Base-by-base conservation (phyloP, 352 stramenopile genomes). In the Stramenopiles sp. region DNA sequence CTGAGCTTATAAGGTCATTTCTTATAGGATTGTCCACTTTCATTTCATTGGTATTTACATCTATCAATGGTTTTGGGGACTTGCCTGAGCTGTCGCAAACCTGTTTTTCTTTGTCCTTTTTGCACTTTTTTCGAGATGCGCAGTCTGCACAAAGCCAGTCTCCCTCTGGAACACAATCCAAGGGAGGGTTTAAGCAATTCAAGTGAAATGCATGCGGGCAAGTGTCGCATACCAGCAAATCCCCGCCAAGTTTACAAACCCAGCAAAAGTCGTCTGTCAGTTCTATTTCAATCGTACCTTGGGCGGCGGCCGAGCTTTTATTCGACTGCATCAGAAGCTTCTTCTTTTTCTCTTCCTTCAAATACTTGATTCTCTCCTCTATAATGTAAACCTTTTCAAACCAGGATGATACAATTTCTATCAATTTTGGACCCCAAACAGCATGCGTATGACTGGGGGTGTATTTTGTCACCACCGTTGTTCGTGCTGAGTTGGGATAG, bases 141-240 rank as follows among this genome's bases (percentile, higher is more conserved):
- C 39, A 55, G 14, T 14, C 39, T 14, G 39, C 4, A 55, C 71
- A 78, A 78, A 14, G 14, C 71, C 71, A 78, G 22, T 78, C 71
- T 14, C 71, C 71, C 4, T 31, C 30, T 33, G 71, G 71, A 14
- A 78, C 22, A 14, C 14, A 14, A 14, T 78, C 22, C 71, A 78
- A 78, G 4, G 71, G 71, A 14, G 71, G 71, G 22, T 78, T 33
- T 33, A 78, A 78, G 22, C 71, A 78, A 33, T 78, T 4, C 71
- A 78, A 78, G 22, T 78, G 71, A 31, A 31, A 78, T 33, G 71
- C 71, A 78, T 31, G 31, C 8, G 30, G 30, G 31, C 71, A 78
- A 33, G 4, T 78, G 14, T 78, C 71, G 22, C 71, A 78, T 31
- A 33, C 30, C 22, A 78, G 71, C 31, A 78, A 33, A 14, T 78